Conservation (phyloP, 768 basidiomycete species). For the Mrakia frigida region DNA sequence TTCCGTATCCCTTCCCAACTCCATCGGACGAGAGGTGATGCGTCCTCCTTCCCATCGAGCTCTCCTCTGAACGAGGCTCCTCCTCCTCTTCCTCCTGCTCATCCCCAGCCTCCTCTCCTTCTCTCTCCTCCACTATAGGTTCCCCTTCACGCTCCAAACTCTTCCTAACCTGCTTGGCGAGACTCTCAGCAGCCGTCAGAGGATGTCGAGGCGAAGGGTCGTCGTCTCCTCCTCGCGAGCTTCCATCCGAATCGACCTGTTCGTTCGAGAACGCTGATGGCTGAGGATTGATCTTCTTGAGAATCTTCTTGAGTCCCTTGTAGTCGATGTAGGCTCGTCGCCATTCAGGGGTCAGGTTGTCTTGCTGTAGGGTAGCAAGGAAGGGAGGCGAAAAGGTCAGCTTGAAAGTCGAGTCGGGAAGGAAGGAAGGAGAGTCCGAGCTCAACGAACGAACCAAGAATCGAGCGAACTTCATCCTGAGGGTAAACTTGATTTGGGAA, state of each 20-base stretch:
- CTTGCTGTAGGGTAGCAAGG: not conserved
- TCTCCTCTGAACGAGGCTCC: not conserved
- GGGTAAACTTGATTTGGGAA: not conserved
- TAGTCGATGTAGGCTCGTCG: slow-evolving; percentile 27
- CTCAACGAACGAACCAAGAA: slow-evolving; percentile 1
- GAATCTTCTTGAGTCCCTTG: slow-evolving; percentile 30
- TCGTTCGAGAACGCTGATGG: not conserved
- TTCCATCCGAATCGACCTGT: slow-evolving; percentile 18
- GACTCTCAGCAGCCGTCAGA: not conserved
- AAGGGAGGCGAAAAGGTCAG: not conserved
- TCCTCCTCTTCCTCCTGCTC: not conserved
- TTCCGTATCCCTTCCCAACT: slow-evolving; percentile 17
- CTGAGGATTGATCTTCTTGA: slow-evolving; percentile 25
- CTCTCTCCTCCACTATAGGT: not conserved
- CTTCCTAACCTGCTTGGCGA: slow-evolving; percentile 11
- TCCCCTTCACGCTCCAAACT: not conserved
- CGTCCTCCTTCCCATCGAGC: slow-evolving; percentile 9
- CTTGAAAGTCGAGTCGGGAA: not conserved
- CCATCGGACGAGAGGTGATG: not conserved
- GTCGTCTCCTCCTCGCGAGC: not conserved
- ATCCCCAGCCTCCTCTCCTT: not conserved
- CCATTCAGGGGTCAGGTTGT: slow-evolving; percentile 22
- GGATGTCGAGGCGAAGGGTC: not conserved
- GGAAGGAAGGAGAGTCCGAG: not conserved
- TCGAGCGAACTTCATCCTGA: slow-evolving; percentile 20